phyloP scores from a whole-genome alignment of 2,329 filamentous ascomycete genomes.

The Xylariaceae sp. region DNA sequence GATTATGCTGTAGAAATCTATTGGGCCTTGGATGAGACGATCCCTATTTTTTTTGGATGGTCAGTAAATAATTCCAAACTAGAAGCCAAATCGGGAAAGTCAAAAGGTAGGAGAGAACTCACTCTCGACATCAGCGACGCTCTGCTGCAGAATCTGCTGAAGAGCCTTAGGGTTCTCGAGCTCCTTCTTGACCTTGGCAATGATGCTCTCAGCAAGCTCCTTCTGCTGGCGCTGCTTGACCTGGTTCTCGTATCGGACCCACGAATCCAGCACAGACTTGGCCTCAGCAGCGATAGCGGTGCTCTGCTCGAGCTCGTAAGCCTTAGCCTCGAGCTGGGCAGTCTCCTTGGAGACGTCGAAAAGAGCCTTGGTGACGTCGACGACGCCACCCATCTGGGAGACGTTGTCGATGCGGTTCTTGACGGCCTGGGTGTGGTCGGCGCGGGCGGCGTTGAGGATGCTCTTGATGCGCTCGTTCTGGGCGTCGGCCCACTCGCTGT shows the following conservation, averaged over 20 bases:
- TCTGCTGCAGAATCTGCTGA: slow-evolving; percentile 97
- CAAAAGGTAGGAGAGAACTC: slow-evolving; percentile 32
- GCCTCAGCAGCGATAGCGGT: slow-evolving; percentile 89
- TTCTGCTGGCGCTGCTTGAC: slow-evolving; percentile 98
- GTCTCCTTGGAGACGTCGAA: slow-evolving; percentile 99
- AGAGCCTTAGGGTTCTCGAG: slow-evolving; percentile 95
- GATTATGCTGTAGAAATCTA: slow-evolving; percentile 39
- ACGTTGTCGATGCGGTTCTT: slow-evolving; percentile 92
- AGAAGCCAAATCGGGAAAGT: no score
- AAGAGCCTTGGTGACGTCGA: slow-evolving; percentile 94
- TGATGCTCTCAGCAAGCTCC: slow-evolving; percentile 88
- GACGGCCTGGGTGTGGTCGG: slow-evolving; percentile 93
- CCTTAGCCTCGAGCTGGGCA: slow-evolving; percentile 90
- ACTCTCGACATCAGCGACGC: slow-evolving; percentile 95
- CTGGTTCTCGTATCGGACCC: slow-evolving; percentile 97
- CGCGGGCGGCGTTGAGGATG: slow-evolving; percentile 90
- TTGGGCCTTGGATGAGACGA: slow-evolving; percentile 60
- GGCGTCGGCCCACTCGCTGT: slow-evolving; percentile 85
- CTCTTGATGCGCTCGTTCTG: slow-evolving; percentile 91
- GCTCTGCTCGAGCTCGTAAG: slow-evolving; percentile 95
- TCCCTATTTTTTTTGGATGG: no score
- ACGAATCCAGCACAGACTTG: slow-evolving; percentile 93
- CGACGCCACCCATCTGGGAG: slow-evolving; percentile 87
- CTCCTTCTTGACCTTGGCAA: slow-evolving; percentile 98
- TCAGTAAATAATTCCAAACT: slow-evolving; percentile 31